phyloP scores from a whole-genome alignment of 1,284 basidiomycete species.

The Tausonia pullulans region DNA sequence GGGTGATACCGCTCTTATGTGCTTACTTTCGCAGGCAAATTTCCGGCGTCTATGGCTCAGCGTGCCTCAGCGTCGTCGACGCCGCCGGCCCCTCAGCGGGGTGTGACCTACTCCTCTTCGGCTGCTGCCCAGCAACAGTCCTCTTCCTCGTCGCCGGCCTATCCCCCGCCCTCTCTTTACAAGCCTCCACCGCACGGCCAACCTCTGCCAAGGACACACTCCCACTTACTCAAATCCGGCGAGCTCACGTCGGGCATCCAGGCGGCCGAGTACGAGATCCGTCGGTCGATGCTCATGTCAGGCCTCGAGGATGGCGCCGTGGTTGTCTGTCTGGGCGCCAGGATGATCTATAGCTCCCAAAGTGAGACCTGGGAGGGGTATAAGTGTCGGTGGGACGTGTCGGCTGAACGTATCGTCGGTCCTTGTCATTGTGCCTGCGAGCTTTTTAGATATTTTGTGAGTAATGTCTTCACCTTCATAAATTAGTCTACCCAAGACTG shows the following conservation, averaged over 20 bases:
- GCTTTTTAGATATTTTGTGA: conserved; percentile 43
- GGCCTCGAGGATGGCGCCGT: conserved; percentile 61
- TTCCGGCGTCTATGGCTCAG: background rate
- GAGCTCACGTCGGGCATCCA: conserved; percentile 82
- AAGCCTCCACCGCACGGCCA: conserved; percentile 44
- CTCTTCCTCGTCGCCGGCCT: background rate
- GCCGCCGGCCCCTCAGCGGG: background rate
- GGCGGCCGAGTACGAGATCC: conserved; percentile 65
- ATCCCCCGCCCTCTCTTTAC: background rate
- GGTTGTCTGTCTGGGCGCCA: conserved; percentile 68
- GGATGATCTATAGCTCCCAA: conserved; percentile 76
- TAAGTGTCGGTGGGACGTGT: conserved; percentile 6
- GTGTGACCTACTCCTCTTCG: background rate
- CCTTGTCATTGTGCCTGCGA: conserved; percentile 4
- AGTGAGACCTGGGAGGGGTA: conserved; percentile 44
- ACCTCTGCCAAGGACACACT: conserved; percentile 62
- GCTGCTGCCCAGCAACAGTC: background rate
- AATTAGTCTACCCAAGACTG: background rate
- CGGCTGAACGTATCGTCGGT: background rate
- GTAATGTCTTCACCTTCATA: conserved; percentile 32
- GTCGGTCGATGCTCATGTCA: conserved; percentile 64
- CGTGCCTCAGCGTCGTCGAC: background rate
- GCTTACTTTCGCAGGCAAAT: background rate
- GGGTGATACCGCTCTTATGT: background rate
- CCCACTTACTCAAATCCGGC: conserved; percentile 55